Percentiles rank a stretch among this genome's conserved stretches.
Conservation (phyloP, 495 filamentous ascomycete genomes). For the Podospora fimiseda region DNA sequence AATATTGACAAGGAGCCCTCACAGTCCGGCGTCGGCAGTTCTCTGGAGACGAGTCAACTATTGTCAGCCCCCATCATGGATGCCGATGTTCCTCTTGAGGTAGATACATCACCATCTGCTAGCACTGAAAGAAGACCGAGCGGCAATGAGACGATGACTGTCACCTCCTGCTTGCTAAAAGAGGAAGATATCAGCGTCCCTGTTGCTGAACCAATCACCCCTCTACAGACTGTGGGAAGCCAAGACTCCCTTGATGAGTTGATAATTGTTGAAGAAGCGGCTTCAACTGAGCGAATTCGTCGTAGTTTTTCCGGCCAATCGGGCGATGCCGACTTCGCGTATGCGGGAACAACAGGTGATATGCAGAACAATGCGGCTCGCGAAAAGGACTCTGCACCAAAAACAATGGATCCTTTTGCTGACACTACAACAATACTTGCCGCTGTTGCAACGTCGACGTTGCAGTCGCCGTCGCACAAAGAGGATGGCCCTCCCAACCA, state of each 20-base stretch:
- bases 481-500: neutral
- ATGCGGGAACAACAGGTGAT: neutral
- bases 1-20: neutral
- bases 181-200: no score
- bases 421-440: neutral
- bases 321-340: neutral
- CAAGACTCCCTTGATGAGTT: no score
- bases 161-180: no score
- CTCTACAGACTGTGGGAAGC: no score
- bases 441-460: neutral
- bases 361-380: neutral
- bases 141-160: no score
- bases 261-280: no score
- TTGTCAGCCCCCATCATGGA: no score
- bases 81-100: no score
- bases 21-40: neutral
- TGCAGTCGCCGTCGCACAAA: conserved; percentile 5
- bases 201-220: no score
- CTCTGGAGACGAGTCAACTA: neutral
- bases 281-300: neutral
- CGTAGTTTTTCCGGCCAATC: neutral
- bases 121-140: no score
- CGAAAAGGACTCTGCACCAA: neutral
- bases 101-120: no score
- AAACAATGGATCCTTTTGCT: neutral